A percentile compares a stretch with the other conserved stretches of the same genome.
Evolutionary conservation across 208 protist species (phyloP).

Genomic region (Leishmania amazonensis): DNA sequence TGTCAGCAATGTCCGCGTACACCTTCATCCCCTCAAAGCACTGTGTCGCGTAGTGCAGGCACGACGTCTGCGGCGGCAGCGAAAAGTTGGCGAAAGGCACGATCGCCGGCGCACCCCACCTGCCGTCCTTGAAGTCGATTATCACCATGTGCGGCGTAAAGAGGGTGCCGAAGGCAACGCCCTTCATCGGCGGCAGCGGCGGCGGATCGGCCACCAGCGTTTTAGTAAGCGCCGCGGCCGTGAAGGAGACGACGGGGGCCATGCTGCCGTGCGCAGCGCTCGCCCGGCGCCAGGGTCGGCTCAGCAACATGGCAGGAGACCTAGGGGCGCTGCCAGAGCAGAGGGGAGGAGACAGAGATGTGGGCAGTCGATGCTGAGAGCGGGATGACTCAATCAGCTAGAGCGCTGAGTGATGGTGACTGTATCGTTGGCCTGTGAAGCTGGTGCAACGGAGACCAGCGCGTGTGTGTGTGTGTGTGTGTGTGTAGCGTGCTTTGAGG

Average conservation of each 20-base stretch:
- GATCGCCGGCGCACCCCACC: slow-evolving; percentile 86
- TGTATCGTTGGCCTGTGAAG: background rate
- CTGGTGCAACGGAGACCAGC: no score
- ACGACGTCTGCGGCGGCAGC: slow-evolving; percentile 86
- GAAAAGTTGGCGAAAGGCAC: slow-evolving; percentile 78
- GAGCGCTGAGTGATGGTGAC: no score
- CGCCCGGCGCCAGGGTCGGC: no score
- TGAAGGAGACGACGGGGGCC: slow-evolving; percentile 22
- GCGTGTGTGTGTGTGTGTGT: background rate
- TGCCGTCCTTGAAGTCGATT: slow-evolving; percentile 80
- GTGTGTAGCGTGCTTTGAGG: no score
- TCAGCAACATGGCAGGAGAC: no score
- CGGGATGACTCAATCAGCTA: background rate
- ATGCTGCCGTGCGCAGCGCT: background rate
- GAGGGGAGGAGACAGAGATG: background rate
- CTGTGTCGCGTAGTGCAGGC: slow-evolving; percentile 94
- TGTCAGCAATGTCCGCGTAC: slow-evolving; percentile 89
- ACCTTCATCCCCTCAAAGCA: slow-evolving; percentile 99
- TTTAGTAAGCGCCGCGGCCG: slow-evolving; percentile 30
- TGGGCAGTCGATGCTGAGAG: no score
- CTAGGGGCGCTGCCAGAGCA: no score
- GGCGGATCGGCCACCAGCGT: slow-evolving; percentile 41
- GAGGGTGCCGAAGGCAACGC: slow-evolving; percentile 90
- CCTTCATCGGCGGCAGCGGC: slow-evolving; percentile 55
- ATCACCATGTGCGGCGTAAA: slow-evolving; percentile 98